Base-by-base conservation (phyloP, 73 alveolate genomes). In the Loxodes magnus region DNA sequence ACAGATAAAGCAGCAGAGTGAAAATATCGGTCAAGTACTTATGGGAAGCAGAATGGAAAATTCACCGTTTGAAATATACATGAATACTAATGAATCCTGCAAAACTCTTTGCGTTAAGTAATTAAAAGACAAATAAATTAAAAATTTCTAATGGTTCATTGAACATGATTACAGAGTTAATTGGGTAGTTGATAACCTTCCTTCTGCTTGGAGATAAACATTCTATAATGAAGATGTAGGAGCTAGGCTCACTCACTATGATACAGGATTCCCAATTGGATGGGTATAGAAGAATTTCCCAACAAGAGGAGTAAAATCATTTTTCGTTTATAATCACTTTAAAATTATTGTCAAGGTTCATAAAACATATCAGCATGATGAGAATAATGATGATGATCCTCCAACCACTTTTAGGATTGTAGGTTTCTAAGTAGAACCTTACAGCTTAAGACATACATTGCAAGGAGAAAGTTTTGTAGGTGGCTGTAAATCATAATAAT, bases 121-220 rank as follows among this genome's bases (percentile, higher is more conserved):
- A 16, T 25, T n/a, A 16, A 22, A n/a, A 1, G 20, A 22, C n/a
- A 5, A 16, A n/a, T 20, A 46, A 5, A n/a, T 46, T 7, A 25
- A 19, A 46, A 24, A 20, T 5, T 46, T 46, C 27, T n/a, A 46
- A 19, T 46, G 59, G 59, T 25, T 46, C 43, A 46, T 46, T 10
- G 39, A 46, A 10, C 22, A 46, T 46, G 53, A 46, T 12, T 46
- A 46, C 59, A 17, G 10, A 22, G 50, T 41, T 10, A 10, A 9
- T 24, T 46, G 59, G 60, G 50, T 46, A 10, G 43, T 46, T 46
- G 59, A 46, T 24, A 25, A 25, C 2, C 59, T 46, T 46, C 59
- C 59, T 25, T 14, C 59, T 46, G 59, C 26, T 1, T 46, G 7
- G 22, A 46, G 59, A 24, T 20, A 12, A 17, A 22, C 59, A n/a